Evolutionary conservation across 164 flowering plant species (phyloP), one percentile per base, ranked within the genome.

Genomic region (Saururus chinensis): DNA sequence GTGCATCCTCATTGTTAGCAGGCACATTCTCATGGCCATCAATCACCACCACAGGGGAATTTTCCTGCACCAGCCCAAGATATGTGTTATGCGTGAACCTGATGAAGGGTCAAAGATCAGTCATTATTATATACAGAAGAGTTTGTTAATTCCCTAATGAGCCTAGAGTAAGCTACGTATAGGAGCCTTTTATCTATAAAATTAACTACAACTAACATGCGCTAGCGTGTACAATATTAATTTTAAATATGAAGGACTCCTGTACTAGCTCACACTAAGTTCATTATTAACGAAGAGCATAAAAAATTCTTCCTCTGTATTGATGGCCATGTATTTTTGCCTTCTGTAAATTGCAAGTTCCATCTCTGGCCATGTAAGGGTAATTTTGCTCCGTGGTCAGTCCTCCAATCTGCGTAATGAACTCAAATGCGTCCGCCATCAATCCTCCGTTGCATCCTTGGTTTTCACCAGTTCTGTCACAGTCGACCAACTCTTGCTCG

Each of bases 391-490:
- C 93, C 1, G 83, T 71, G 7, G 96, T 79, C 54, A 91, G 45
- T 19, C 96, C 96, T 19, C 89, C 88, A 56, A 76, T 74, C 51
- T 75, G 26, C 72, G 75, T 80, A 59, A 91, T 82, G 73, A 75
- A 88, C 16, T 79, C 85, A 26, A 91, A 85, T 5, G 95, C 98
- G 7, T 57, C 42, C 2, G 85, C 96, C 96, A 91, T 91, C 42
- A 85, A 61, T 21, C 98, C 96, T 57, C 98, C 98, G 51, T 80
- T 79, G 66, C 98, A 91, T 8, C 98, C 96, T 60, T 76, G 72
- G 65, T 86, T 87, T 9, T 81, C 65, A 14, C 78, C 65, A 13
- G 37, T 48, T 26, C 72, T 87, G 76, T 88, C 96, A 67, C 98
- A 92, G 60, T 92, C 95, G 0, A 92, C 69, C 48, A 92, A 70